Percentiles rank a stretch among this genome's conserved stretches.
Conservation (phyloP, 768 basidiomycete genomes). For the Lactarius hengduanensis region DNA sequence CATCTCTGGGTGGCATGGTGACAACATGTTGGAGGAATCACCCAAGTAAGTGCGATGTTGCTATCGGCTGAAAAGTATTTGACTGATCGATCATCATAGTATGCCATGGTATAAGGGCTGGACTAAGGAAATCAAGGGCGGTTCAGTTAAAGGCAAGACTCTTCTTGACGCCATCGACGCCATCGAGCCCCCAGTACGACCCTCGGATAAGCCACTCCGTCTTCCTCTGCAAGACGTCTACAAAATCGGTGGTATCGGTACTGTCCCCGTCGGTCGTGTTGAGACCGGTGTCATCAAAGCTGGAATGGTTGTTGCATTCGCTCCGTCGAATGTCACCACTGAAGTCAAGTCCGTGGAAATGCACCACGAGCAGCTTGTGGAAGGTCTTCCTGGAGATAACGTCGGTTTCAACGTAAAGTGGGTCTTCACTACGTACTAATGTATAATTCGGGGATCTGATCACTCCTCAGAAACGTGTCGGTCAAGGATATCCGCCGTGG, state of each 20-base stretch:
- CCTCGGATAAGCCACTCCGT: conserved; percentile 99
- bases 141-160: conserved; percentile 96
- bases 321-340: conserved; percentile 97
- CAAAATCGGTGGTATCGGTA: conserved; percentile 99
- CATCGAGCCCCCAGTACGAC: conserved; percentile 96
- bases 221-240: conserved; percentile 99
- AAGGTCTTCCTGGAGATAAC: conserved; percentile 97
- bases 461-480: conserved; percentile 82
- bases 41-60: conserved; percentile 59
- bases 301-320: conserved; percentile 98
- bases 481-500: conserved; percentile 99
- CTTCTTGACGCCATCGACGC: conserved; percentile 99
- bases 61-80: background rate
- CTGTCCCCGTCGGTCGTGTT: conserved; percentile 99
- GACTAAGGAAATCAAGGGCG: conserved; percentile 94
- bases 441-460: conserved; percentile 14
- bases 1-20: conserved; percentile 99
- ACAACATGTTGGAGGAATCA: conserved; percentile 99
- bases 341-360: conserved; percentile 99
- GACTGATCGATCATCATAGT: conserved; percentile 43
- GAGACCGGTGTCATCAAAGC: conserved; percentile 99
- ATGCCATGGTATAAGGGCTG: conserved; percentile 99
- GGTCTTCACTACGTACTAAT: conserved; percentile 32
- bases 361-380: conserved; percentile 97
- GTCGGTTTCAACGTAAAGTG: conserved; percentile 99